phyloP scores from a whole-genome alignment of 352 stramenopile species.

The Pelagophyceae sp. region DNA sequence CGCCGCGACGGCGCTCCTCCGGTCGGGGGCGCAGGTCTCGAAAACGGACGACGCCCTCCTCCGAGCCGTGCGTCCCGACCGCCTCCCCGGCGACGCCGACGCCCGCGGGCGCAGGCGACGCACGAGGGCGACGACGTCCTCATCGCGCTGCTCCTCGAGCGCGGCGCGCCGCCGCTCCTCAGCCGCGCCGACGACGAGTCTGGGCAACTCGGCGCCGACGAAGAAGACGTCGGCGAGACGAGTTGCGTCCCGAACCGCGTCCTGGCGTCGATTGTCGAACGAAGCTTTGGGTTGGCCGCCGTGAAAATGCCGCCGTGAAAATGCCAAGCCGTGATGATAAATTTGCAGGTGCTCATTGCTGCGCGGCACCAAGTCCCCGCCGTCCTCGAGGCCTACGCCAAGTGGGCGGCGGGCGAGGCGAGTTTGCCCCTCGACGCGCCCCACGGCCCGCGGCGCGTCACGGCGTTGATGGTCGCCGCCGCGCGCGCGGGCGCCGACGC shows the following conservation, averaged over 20 bases:
- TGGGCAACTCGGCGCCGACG: background rate
- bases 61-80: too few relatives aligned
- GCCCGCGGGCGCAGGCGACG: background rate
- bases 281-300: too few relatives aligned
- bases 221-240: slow-evolving; percentile 1
- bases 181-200: background rate
- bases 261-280: too few relatives aligned
- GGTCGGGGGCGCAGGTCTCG: background rate
- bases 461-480: slow-evolving; percentile 5
- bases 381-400: background rate
- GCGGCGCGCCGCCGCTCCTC: background rate
- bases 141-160: background rate
- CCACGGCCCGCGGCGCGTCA: background rate
- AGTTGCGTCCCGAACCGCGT: too few relatives aligned
- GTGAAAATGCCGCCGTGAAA: too few relatives aligned
- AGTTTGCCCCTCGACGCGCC: background rate
- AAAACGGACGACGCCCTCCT: background rate
- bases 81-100: too few relatives aligned
- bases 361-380: background rate
- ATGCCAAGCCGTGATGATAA: too few relatives aligned
- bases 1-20: background rate
- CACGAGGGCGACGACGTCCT: background rate
- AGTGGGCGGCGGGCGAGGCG: background rate
- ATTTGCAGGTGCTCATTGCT: background rate
- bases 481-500: background rate